Conservation (phyloP, 1,284 basidiomycete species). For the Apiotrichum mycotoxinovorans region DNA sequence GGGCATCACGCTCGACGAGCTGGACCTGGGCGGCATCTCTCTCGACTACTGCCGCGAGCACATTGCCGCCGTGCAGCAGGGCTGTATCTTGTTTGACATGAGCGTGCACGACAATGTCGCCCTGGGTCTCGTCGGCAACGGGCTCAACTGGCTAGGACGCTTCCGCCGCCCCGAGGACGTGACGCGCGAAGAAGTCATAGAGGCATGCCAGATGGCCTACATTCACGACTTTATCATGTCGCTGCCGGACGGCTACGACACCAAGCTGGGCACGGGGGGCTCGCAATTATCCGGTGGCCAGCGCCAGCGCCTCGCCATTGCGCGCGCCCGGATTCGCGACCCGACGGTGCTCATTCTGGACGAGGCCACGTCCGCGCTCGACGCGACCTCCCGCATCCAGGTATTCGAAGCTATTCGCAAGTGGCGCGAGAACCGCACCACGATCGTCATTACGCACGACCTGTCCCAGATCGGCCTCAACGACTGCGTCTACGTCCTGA, state of each 20-base stretch:
- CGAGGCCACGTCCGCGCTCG: conserved; percentile 93
- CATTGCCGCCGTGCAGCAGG: conserved; percentile 74
- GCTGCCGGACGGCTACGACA: conserved; percentile 85
- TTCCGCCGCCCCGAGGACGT: conserved; percentile 51
- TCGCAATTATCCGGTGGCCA: conserved; percentile 86
- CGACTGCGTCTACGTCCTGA: conserved; percentile 92
- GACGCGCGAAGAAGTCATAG: conserved; percentile 66
- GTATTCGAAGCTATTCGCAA: conserved; percentile 83
- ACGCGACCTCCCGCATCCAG: conserved; percentile 77
- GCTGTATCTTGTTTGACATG: conserved; percentile 73
- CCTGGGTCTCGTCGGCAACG: conserved; percentile 64
- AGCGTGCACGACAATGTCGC: conserved; percentile 86
- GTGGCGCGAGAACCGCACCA: conserved; percentile 80
- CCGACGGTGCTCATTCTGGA: conserved; percentile 90
- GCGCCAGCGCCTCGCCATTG: conserved; percentile 85
- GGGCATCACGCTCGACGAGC: conserved; percentile 73
- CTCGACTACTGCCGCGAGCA: conserved; percentile 66
- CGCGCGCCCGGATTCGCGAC: conserved; percentile 79
- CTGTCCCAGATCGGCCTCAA: conserved; percentile 70
- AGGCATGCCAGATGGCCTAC: conserved; percentile 78
- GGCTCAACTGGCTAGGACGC: conserved; percentile 40
- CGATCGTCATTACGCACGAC: conserved; percentile 95
- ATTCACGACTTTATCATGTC: conserved; percentile 82
- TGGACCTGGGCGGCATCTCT: conserved; percentile 72
- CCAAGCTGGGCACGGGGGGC: conserved; percentile 68